Conservation (phyloP, 2,329 filamentous ascomycete genomes). For the Lithohypha guttulata region DNA sequence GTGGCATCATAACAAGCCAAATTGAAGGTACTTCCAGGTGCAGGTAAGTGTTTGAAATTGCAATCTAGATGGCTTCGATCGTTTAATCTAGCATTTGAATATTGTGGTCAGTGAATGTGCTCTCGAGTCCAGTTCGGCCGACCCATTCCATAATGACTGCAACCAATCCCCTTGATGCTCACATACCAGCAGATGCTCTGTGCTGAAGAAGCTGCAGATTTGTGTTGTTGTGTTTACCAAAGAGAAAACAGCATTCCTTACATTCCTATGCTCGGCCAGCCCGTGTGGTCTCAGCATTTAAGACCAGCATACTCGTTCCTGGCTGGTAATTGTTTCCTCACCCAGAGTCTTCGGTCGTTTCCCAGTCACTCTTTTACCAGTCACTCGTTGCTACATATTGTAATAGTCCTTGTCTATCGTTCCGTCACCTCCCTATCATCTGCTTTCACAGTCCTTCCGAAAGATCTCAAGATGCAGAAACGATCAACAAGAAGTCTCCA, state of each 20-base stretch:
- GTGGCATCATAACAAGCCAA: background rate
- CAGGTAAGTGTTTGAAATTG: too few relatives aligned
- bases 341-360: constrained; percentile 7
- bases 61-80: too few relatives aligned
- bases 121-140: too few relatives aligned
- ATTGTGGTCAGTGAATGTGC: too few relatives aligned
- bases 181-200: constrained; percentile 5
- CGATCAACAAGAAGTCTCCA: constrained; percentile 7
- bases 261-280: constrained; percentile 7
- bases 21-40: too few relatives aligned
- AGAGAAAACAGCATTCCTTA: background rate
- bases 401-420: background rate
- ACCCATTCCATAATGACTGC: too few relatives aligned
- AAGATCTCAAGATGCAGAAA: constrained; percentile 13
- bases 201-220: constrained; percentile 2
- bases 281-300: constrained; percentile 3
- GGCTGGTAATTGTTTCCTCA: constrained; percentile 5
- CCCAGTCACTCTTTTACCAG: constrained; percentile 6
- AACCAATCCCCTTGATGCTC: too few relatives aligned
- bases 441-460: constrained; percentile 7
- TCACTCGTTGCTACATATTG: constrained; percentile 5
- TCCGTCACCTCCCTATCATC: constrained; percentile 10
- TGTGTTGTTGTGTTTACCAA: constrained; percentile 6
- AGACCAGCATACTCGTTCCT: background rate
- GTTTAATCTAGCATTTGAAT: too few relatives aligned